Evolutionary conservation across 306 rosid genomes (phyloP), one percentile per base, ranked within the genome.

Genomic region (Neltuma alba): DNA sequence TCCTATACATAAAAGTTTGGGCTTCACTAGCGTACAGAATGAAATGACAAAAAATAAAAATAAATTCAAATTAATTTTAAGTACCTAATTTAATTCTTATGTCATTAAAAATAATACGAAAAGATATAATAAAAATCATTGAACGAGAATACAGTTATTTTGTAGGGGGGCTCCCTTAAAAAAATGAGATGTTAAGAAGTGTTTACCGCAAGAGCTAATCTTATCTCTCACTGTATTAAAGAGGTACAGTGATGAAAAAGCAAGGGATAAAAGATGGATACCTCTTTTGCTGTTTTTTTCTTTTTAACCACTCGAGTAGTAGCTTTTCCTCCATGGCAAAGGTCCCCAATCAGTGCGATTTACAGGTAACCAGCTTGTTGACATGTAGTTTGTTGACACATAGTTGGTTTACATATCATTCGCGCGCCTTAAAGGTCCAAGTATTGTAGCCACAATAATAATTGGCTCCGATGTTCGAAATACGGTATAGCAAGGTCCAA

Each of bases 341-440:
- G 1, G 82, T 48, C 86, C 82, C 81, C 80, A 30, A 76, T 64
- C 65, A 79, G 84, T 57, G 45, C 47, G 12, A 67, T 72, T 72
- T 16, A 61, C 72, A 78, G 52, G 85, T 63, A 74, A 77, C 58
- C 80, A 74, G 66, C 77, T 67, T 14, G 34, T 78, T 78, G 79
- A 78, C 85, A 78, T 78, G 58, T 61, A 61, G 83, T 78, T 77
- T 58, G 75, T 81, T 81, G 73, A 74, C 75, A 60, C 45, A 78
- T 78, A 64, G 52, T 78, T 71, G 69, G 28, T 52, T 66, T 38
- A 40, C 69, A 50, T 72, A 37, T 76, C 62, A 65, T 71, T 76
- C n/a, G n/a, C n/a, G n/a, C n/a, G 54, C 66, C 52, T 23, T 20
- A 58, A 47, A 80, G 25, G 45, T 66, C 5, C 57, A 25, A 70